Percentiles rank a stretch among this genome's conserved stretches.
These are phyloP conservation scores for Trichophyton rubrum DNA, from an alignment of 2,329 filamentous ascomycete species.

Conservation along the genomic window DNA sequence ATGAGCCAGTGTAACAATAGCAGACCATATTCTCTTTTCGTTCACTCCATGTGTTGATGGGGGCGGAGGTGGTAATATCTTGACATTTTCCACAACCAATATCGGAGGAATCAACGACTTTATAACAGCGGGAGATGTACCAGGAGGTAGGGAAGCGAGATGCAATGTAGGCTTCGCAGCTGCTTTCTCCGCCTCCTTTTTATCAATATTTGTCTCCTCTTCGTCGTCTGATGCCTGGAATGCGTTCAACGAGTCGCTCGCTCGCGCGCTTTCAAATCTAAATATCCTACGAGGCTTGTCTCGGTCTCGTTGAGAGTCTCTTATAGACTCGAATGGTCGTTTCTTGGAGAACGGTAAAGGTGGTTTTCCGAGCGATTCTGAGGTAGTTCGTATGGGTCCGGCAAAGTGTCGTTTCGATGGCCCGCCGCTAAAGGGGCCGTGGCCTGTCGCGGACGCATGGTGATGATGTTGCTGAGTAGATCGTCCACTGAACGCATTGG, in stretches of 20 bases:
- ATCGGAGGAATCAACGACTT: slow-evolving; percentile 40
- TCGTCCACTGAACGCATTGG: slow-evolving; percentile 10
- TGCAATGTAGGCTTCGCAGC: slow-evolving; percentile 44
- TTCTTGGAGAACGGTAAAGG: slow-evolving; percentile 32
- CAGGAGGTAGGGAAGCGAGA: slow-evolving; percentile 42
- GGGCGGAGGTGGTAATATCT: slow-evolving; percentile 43
- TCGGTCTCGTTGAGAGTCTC: slow-evolving; percentile 28
- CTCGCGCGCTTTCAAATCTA: slow-evolving; percentile 28
- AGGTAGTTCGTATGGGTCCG: slow-evolving; percentile 34
- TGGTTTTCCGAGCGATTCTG: slow-evolving; percentile 37
- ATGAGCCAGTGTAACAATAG: slow-evolving; percentile 67
- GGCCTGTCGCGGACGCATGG: slow-evolving; percentile 21
- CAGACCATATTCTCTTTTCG: slow-evolving; percentile 60
- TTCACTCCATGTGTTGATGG: slow-evolving; percentile 31
- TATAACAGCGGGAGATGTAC: slow-evolving; percentile 38
- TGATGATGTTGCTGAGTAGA: slow-evolving; percentile 17
- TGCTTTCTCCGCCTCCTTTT: slow-evolving; percentile 35
- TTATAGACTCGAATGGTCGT: slow-evolving; percentile 32
- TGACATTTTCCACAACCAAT: slow-evolving; percentile 59
- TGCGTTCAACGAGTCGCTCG: slow-evolving; percentile 25
- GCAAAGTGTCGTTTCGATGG: slow-evolving; percentile 50
- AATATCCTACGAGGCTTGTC: slow-evolving; percentile 26
- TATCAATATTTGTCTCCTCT: slow-evolving; percentile 30
- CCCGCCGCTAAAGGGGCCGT: slow-evolving; percentile 18
- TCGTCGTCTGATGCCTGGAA: slow-evolving; percentile 34